phyloP scores from a whole-genome alignment of 495 filamentous ascomycete species.

The Penicillium dipodomyicola region DNA sequence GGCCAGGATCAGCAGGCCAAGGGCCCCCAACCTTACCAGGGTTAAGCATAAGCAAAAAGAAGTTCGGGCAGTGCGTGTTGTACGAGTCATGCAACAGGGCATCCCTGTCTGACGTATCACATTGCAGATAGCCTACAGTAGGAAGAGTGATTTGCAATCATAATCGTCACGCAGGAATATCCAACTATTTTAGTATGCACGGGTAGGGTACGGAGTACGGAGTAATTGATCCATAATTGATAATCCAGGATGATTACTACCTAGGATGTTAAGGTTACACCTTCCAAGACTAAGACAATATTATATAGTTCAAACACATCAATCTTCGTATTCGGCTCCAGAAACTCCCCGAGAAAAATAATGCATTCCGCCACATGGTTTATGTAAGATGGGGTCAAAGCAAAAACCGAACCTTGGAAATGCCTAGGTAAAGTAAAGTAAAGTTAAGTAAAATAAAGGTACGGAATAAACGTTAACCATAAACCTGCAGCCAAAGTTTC shows the following conservation, averaged over 20 bases:
- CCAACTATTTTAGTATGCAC: not conserved
- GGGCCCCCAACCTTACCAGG: conserved; percentile 45
- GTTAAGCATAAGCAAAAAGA: conserved; percentile 46
- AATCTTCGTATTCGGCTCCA: conserved; percentile 25
- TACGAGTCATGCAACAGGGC: conserved; percentile 24
- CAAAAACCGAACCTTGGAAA: not conserved
- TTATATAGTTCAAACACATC: not conserved
- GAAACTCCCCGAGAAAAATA: conserved; percentile 23
- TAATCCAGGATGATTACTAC: not conserved
- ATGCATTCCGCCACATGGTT: conserved; percentile 28
- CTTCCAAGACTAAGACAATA: not conserved
- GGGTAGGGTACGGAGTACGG: no score
- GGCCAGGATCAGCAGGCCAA: conserved; percentile 29
- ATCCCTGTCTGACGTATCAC: conserved; percentile 31
- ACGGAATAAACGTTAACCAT: conserved; percentile 7
- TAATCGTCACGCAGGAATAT: not conserved
- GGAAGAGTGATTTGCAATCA: conserved; percentile 2
- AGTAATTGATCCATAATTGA: not conserved
- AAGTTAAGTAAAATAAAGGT: conserved; percentile 11
- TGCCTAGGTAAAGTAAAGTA: not conserved
- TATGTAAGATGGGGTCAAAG: conserved; percentile 21
- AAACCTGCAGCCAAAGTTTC: conserved; percentile 8
- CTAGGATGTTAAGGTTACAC: not conserved
- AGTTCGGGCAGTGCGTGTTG: conserved; percentile 28
- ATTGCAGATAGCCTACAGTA: conserved; percentile 11